phyloP scores from a whole-genome alignment of 495 filamentous ascomycete species.

The Ramalina intermedia region DNA sequence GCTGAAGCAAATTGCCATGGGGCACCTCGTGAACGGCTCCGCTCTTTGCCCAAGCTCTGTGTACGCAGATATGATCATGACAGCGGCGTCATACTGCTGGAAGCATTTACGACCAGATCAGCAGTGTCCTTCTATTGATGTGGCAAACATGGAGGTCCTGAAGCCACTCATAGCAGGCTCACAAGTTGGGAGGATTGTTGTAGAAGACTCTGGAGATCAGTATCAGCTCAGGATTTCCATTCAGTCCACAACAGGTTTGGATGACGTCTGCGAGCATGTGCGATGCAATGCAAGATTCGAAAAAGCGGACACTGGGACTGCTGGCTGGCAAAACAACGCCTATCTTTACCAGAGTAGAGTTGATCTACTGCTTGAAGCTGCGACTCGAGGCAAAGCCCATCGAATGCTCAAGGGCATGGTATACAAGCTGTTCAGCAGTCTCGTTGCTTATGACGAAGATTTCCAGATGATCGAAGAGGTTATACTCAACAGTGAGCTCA shows the following conservation, averaged over 20 bases:
- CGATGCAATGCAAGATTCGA: no score
- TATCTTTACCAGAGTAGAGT: constrained; percentile 31
- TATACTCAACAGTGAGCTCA: constrained; percentile 26
- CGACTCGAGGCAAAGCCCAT: constrained; percentile 14
- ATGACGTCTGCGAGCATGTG: no score
- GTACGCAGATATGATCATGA: constrained; percentile 67
- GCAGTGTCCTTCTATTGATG: constrained; percentile 41
- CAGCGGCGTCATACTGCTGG: constrained; percentile 52
- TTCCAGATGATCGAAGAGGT: constrained; percentile 61
- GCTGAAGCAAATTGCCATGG: constrained; percentile 51
- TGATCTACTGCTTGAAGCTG: constrained; percentile 24
- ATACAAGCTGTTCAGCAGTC: constrained; percentile 49
- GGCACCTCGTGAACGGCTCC: constrained; percentile 42
- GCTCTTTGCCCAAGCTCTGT: constrained; percentile 29
- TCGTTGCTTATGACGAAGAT: constrained; percentile 45
- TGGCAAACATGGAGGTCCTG: constrained; percentile 49
- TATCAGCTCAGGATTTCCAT: no score
- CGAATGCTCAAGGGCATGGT: constrained; percentile 40
- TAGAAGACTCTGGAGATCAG: no score
- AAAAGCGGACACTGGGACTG: no score
- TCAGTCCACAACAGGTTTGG: no score
- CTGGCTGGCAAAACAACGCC: no score
- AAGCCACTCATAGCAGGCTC: constrained; percentile 43
- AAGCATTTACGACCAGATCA: constrained; percentile 39
- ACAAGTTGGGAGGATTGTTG: no score